Percentiles rank a stretch among this genome's conserved stretches.
Evolutionary conservation across 495 filamentous ascomycete species (phyloP).

Genomic region (Sordaria brevicollis): DNA sequence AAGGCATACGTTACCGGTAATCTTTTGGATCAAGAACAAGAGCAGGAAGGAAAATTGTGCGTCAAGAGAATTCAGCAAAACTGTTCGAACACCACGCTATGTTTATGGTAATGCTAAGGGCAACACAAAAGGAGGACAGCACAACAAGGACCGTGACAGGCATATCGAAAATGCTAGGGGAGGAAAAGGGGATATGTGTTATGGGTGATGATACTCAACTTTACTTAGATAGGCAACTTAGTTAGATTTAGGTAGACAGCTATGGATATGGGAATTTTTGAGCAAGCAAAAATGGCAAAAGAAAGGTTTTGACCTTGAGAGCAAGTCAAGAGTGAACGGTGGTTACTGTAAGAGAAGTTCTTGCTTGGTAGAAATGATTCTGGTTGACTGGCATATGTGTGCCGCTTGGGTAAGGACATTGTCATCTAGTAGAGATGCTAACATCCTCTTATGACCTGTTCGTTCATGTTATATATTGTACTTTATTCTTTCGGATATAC

Average conservation of each 20-base stretch:
- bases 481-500: background rate
- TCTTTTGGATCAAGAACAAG: background rate
- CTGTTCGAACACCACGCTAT: background rate
- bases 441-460: background rate
- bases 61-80: background rate
- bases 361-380: background rate
- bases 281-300: background rate
- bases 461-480: background rate
- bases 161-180: background rate
- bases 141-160: background rate
- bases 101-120: background rate
- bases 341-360: background rate
- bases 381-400: background rate
- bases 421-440: background rate
- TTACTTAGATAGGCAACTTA: background rate
- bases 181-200: background rate
- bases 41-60: background rate
- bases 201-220: background rate
- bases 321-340: background rate
- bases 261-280: background rate
- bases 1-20: background rate
- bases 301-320: background rate
- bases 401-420: background rate
- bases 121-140: background rate
- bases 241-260: background rate